These are phyloP conservation scores for Pestalotiopsis sp. DNA, from an alignment of 2,329 filamentous ascomycete genomes.

Conservation along the genomic window DNA sequence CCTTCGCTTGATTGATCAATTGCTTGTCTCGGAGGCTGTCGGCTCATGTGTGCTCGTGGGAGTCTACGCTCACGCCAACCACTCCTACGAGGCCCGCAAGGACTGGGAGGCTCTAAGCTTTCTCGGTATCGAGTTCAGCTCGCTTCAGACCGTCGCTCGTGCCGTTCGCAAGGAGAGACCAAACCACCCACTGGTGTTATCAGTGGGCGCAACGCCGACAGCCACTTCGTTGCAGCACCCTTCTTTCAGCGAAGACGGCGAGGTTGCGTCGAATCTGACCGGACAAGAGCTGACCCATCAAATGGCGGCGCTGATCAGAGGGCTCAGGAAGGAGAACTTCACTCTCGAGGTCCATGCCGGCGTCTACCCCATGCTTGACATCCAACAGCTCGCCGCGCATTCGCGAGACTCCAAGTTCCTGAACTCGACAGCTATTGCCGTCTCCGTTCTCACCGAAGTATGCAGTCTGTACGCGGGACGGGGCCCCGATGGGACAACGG, in stretches of 20 bases:
- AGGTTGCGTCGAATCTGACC: neutral
- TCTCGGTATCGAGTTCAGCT: constrained; percentile 61
- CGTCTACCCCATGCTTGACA: constrained; percentile 74
- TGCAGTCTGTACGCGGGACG: constrained; percentile 67
- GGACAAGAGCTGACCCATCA: neutral
- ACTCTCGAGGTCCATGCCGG: constrained; percentile 73
- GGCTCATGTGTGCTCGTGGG: constrained; percentile 54
- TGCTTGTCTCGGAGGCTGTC: constrained; percentile 43
- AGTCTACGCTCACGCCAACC: constrained; percentile 73
- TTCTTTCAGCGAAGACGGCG: constrained; percentile 21
- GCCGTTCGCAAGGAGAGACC: constrained; percentile 34
- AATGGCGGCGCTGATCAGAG: constrained; percentile 41
- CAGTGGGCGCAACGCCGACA: constrained; percentile 77
- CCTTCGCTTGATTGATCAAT: constrained; percentile 43
- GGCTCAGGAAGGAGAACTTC: constrained; percentile 39
- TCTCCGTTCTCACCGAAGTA: constrained; percentile 73
- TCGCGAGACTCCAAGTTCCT: constrained; percentile 47
- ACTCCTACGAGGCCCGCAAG: constrained; percentile 64
- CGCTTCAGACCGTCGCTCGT: constrained; percentile 48
- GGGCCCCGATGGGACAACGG: constrained; percentile 47
- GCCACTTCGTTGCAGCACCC: constrained; percentile 66
- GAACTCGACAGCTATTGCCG: constrained; percentile 59
- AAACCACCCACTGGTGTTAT: constrained; percentile 51
- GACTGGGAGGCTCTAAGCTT: constrained; percentile 58
- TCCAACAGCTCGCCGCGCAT: constrained; percentile 77